A percentile compares a stretch with the other conserved stretches of the same genome.
These are phyloP conservation scores for Crucihimalaya himalaica DNA, from an alignment of 345 rosid species.

Conservation along the genomic window DNA sequence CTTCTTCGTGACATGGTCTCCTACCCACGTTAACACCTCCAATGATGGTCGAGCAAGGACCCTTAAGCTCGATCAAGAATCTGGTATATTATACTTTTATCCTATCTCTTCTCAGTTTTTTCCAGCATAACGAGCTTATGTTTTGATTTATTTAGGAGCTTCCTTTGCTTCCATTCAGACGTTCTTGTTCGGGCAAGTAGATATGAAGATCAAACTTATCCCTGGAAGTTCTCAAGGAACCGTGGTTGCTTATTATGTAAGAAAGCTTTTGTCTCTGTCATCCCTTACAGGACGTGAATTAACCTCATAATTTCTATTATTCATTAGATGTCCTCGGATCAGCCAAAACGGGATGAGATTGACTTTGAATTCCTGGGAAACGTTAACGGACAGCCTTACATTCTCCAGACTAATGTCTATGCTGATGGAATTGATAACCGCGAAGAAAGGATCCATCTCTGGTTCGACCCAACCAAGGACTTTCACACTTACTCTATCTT, in stretches of 20 bases:
- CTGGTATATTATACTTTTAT: no score
- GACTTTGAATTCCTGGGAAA: conserved; percentile 85
- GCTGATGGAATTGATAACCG: conserved; percentile 69
- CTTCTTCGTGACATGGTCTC: conserved; percentile 77
- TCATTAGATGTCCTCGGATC: conserved; percentile 66
- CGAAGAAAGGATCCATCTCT: conserved; percentile 77
- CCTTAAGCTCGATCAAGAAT: conserved; percentile 67
- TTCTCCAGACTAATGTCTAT: conserved; percentile 79
- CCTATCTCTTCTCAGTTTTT: not conserved
- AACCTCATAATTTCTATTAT: not conserved
- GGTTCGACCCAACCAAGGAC: conserved; percentile 84
- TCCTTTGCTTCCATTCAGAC: conserved; percentile 66
- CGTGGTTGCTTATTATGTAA: conserved; percentile 77
- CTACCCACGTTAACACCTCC: conserved; percentile 69
- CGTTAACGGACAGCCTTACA: conserved; percentile 67
- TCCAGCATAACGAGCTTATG: not conserved
- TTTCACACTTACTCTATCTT: conserved; percentile 77
- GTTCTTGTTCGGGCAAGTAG: conserved; percentile 75
- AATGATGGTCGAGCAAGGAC: conserved; percentile 63
- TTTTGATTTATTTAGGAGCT: conserved; percentile 50
- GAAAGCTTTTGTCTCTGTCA: conserved; percentile 3
- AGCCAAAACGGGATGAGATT: conserved; percentile 75
- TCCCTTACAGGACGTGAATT: not conserved
- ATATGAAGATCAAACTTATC: conserved; percentile 81
- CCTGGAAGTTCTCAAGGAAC: conserved; percentile 84